phyloP scores from a whole-genome alignment of 306 rosid genomes.

The Quillaja saponaria region DNA sequence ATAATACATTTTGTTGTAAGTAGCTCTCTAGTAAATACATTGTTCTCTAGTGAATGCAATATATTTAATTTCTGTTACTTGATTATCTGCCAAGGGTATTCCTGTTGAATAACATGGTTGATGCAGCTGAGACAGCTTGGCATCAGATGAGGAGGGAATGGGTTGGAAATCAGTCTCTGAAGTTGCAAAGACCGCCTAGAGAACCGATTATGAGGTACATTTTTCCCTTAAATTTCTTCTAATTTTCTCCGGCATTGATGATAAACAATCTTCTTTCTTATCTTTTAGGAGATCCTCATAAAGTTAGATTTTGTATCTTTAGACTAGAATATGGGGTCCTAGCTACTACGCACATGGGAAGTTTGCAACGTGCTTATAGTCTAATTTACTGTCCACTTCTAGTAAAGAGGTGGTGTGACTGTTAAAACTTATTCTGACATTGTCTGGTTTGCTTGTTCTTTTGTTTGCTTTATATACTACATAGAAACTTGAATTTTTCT shows the following conservation, averaged over 20 bases:
- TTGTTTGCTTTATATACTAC: no score
- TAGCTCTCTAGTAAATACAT: neutral
- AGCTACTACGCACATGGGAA: slow-evolving; percentile 6
- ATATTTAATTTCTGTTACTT: neutral
- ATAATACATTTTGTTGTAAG: neutral
- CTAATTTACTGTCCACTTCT: neutral
- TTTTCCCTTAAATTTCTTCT: slow-evolving; percentile 5
- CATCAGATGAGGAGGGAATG: slow-evolving; percentile 61
- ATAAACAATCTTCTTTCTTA: neutral
- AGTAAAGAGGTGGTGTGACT: no score
- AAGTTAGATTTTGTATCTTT: slow-evolving; percentile 16
- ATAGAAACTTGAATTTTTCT: no score
- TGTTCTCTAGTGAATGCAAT: neutral
- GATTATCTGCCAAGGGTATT: slow-evolving; percentile 7
- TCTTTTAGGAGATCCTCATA: neutral
- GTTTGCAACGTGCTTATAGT: slow-evolving; percentile 3
- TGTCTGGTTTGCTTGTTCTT: no score
- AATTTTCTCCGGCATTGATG: slow-evolving; percentile 3
- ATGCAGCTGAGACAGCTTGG: slow-evolving; percentile 78
- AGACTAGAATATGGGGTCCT: no score
- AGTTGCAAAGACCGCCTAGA: slow-evolving; percentile 36
- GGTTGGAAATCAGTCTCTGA: slow-evolving; percentile 52
- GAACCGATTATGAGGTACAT: slow-evolving; percentile 64
- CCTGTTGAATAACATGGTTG: slow-evolving; percentile 6
- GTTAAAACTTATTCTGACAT: no score